Base-by-base conservation (phyloP, 2,329 filamentous ascomycete genomes). In the Huntiella bhutanensis region DNA sequence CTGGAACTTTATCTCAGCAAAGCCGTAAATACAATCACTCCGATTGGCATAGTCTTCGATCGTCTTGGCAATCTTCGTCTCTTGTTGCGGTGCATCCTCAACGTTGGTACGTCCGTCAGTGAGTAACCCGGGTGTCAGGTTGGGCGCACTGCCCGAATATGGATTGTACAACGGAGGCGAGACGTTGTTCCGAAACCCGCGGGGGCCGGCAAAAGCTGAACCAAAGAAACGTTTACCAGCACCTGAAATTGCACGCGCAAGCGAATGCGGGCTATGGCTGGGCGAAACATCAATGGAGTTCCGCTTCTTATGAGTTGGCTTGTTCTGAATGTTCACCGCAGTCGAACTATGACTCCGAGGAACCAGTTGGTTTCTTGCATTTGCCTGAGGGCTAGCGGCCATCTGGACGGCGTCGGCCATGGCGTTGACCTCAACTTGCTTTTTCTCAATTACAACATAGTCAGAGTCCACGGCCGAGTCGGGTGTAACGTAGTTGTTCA, bases 1-100 rank as follows among this genome's bases (percentile, higher is more conserved):
- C 61, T 92, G 91, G 63, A 92, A 95, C 62, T 98, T 98, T 57
- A 98, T 88, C 63, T 98, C 88, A 4, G 91, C 91, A 61, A 98
- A 96, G 3, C 88, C 87, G 59, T 87, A 98, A 2, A 98, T 87
- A 40, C 95, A 91, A 59, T 98, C 87, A 57, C 87, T 95, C 35
- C 87, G 73, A 32, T 86, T 91, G 1, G 91, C 91, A 52, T 84
- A 80, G 55, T 96, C 87, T 59, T 98, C 88, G 48, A 96, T 86
- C 39, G 75, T 72, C 56, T 86, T 80, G 2, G 88, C 77, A 36
- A 82, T 77, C 13, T 54, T 58, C 15, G 76, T 64, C 3, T 71
- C 70, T 10, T 13, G 33, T 5, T 39, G 35, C 2, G 11, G 22
- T 6, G n/a, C 34, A n/a, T 43, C n/a, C 2, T 33, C 13, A 3